Evolutionary conservation across 2,329 filamentous ascomycete genomes (phyloP).

Genomic region (Paecilomyces formosus): DNA sequence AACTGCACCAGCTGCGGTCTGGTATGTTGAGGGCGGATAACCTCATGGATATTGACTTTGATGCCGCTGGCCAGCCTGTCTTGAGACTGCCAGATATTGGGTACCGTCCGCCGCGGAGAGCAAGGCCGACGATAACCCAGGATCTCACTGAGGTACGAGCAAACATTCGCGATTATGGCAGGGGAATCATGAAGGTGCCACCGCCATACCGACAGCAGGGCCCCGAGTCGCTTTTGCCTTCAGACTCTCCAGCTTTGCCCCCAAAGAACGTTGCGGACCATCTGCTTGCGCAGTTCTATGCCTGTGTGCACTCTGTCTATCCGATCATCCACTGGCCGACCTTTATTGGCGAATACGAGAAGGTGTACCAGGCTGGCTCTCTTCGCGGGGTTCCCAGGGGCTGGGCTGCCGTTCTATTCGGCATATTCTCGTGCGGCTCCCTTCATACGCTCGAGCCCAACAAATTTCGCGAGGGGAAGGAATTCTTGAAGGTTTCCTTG

Average conservation of each 20-base stretch:
- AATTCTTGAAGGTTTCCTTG: conserved; percentile 65
- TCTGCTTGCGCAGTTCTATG: conserved; percentile 68
- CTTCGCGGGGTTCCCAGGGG: conserved; percentile 56
- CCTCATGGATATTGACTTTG: conserved; percentile 36
- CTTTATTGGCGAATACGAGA: conserved; percentile 68
- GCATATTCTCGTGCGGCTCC: conserved; percentile 73
- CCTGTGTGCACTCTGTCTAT: conserved; percentile 68
- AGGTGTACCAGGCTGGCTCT: conserved; percentile 61
- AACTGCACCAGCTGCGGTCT: conserved; percentile 67
- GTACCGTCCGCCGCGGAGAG: conserved; percentile 57
- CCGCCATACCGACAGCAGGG: conserved; percentile 55
- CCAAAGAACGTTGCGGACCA: conserved; percentile 62
- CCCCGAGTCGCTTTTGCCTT: conserved; percentile 43
- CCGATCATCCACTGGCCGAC: conserved; percentile 85
- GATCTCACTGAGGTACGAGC: conserved; percentile 65
- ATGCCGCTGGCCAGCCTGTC: conserved; percentile 35
- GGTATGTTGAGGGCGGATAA: conserved; percentile 48
- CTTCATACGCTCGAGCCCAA: conserved; percentile 58
- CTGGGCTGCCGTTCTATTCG: conserved; percentile 75
- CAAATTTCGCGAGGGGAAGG: conserved; percentile 51
- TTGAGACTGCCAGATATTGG: conserved; percentile 59
- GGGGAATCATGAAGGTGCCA: conserved; percentile 73
- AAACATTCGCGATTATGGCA: conserved; percentile 66
- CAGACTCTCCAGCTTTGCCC: conserved; percentile 59
- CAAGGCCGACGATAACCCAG: conserved; percentile 53